Base-by-base conservation (phyloP, 495 filamentous ascomycete species). In the Hypoxylon lenormandii region DNA sequence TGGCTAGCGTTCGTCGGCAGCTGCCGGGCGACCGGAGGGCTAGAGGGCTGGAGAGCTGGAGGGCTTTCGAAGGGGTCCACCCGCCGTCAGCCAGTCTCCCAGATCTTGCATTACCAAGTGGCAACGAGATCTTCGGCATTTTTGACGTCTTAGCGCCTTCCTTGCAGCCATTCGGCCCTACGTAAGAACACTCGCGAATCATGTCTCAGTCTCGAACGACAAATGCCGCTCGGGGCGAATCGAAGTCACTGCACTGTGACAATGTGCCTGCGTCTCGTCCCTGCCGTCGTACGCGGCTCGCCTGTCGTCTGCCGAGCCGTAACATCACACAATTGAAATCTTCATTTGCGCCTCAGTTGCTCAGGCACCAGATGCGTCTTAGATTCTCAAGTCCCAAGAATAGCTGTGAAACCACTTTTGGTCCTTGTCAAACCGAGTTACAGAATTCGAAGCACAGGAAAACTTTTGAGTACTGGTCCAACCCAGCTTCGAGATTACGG, bases 91-190 rank as follows among this genome's bases (percentile, higher is more conserved):
- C 58, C 61, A 70, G 61, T 66, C 58, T 63, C 53, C 30, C 23
- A 71, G 68, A 71, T 71, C 68, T 71, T 71, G 68, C 68, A 71
- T 71, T 63, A 60, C 68, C 62, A 61, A 62, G 68, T 71, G 68
- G 68, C 68, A 71, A 71, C 30, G 68, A 71, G 68, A 71, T 71
- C 68, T 66, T 66, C 68, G 68, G 68, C 68, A 71, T 66, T 66
- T 55, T 71, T 66, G 57, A 66, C 62, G 58, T 72, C 58, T 64
- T 69, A 72, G 69, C 69, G 69, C 69, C 69, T 52, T 53, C 19
- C 56, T 59, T 63, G 64, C 58, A 64, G 58, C 64, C 42, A 72
- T 72, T 72, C 69, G 69, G 69, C 58, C 69, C 69, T 72, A 72
- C 64, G 64, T 52, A 62, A 55, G 43, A 50, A 46, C 21, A n/a